phyloP scores from a whole-genome alignment of 2,329 filamentous ascomycete species.

The Aureobasidium sp. region DNA sequence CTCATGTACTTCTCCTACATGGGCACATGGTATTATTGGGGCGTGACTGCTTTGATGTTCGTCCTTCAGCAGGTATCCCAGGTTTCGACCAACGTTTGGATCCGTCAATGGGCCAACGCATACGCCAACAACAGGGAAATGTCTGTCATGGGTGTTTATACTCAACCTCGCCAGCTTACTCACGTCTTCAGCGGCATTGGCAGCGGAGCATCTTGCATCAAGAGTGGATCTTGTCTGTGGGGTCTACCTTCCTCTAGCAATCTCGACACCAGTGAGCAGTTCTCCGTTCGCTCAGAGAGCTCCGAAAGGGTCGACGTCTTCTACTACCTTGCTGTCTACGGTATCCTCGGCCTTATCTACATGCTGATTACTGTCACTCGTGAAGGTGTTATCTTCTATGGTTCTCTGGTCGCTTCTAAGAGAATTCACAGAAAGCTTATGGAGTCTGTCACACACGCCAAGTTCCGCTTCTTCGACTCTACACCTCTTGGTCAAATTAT shows the following conservation, averaged over 20 bases:
- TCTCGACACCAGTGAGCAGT: slow-evolving; percentile 1
- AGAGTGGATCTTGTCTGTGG: slow-evolving; percentile 46
- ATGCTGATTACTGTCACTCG: slow-evolving; percentile 74
- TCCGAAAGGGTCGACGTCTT: slow-evolving; percentile 61
- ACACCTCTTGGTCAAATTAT: slow-evolving; percentile 94
- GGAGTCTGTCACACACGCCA: slow-evolving; percentile 72
- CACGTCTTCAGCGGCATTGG: slow-evolving; percentile 36
- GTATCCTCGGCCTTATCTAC: slow-evolving; percentile 67
- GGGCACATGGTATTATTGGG: slow-evolving; percentile 97
- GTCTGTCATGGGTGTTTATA: slow-evolving; percentile 29
- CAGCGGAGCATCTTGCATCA: slow-evolving; percentile 41
- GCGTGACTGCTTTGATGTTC: slow-evolving; percentile 67
- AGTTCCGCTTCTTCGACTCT: slow-evolving; percentile 96
- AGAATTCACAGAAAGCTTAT: slow-evolving; percentile 76
- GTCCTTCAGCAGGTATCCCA: slow-evolving; percentile 74
- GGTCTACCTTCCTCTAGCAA: slow-evolving; percentile 27
- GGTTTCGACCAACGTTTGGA: slow-evolving; percentile 89
- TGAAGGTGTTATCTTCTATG: slow-evolving; percentile 86
- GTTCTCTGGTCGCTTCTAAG: slow-evolving; percentile 80
- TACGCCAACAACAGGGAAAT: slow-evolving; percentile 52
- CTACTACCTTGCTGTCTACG: slow-evolving; percentile 82
- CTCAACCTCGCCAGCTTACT: slow-evolving; percentile 34
- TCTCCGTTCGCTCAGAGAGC: slow-evolving; percentile 14
- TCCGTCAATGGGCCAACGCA: slow-evolving; percentile 88
- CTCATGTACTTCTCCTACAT: slow-evolving; percentile 79